Percentiles rank a stretch among this genome's conserved stretches.
Conservation (phyloP, 2,329 filamentous ascomycete genomes). For the Cryphonectria japonica region DNA sequence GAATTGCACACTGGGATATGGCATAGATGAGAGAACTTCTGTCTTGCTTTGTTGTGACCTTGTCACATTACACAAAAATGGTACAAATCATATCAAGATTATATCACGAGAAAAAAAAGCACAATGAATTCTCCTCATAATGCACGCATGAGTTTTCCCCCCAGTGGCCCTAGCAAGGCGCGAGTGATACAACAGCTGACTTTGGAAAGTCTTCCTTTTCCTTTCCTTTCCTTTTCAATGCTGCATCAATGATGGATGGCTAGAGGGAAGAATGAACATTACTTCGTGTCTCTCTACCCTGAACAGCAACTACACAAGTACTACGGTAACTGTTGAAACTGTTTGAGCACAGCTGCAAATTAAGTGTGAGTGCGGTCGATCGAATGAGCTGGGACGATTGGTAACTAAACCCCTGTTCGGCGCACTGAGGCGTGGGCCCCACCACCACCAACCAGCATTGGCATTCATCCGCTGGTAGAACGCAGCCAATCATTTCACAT, state of each 20-base stretch:
- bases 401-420: constrained; percentile 5
- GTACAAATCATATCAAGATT: neutral
- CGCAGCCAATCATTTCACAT: constrained; percentile 29
- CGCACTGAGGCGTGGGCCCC: constrained; percentile 3
- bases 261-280: neutral
- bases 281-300: neutral
- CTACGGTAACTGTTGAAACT: neutral
- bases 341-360: neutral
- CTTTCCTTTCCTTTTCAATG: neutral
- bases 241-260: too few relatives aligned
- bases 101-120: neutral
- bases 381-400: neutral
- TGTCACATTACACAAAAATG: neutral
- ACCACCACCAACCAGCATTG: constrained; percentile 4
- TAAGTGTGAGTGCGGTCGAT: neutral
- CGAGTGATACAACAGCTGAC: neutral
- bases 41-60: neutral
- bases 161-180: neutral
- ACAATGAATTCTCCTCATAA: neutral
- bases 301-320: neutral
- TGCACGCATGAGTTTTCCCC: neutral
- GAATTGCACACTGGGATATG: neutral
- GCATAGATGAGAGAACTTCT: neutral
- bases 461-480: constrained; percentile 1
- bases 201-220: neutral